Evolutionary conservation across 345 rosid species (phyloP), one percentile per base, ranked within the genome.

Genomic region (Theobroma cacao): DNA sequence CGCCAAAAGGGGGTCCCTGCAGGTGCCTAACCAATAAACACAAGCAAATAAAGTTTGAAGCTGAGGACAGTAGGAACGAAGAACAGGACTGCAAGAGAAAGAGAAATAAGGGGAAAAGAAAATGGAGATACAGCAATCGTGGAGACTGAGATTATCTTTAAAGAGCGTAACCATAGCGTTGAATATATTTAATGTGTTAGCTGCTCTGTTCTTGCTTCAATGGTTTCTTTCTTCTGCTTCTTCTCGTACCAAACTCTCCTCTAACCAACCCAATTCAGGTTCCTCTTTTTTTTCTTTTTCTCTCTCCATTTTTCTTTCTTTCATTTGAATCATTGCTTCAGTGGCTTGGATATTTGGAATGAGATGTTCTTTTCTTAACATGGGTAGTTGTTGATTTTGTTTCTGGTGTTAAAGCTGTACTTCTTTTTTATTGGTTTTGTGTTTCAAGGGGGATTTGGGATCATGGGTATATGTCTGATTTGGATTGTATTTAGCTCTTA

Each of bases 111-210:
- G 13, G 2, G 7, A 72, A 31, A 4, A n/a, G n/a, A 50, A 71
- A 30, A 84, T 89, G 87, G 92, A 89, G 80, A 81, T 59, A 45
- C 87, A 84, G 41, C 93, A 87, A 55, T 77, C 90, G 12, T 87
- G 89, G 92, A 87, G 91, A 74, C 13, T 83, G 76, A 92, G 91
- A 48, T 85, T 95, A 70, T 91, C 98, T 17, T 93, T 91, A 87
- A 93, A 90, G 86, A 91, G 84, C 86, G 97, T 91, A 0, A 95
- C 98, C 58, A 88, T 95, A 36, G 75, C 84, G 22, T 74, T 93
- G 66, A 90, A 92, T 20, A 47, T 87, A 41, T 41, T 95, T 77
- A 95, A 95, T 56, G 33, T 93, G 15, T 4, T 89, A 81, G 80
- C 78, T 33, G 90, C 78, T 67, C 87, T 95, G 53, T 77, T 88